Conservation (phyloP, 2,329 filamentous ascomycete genomes). For the Fusarium tuaranense region DNA sequence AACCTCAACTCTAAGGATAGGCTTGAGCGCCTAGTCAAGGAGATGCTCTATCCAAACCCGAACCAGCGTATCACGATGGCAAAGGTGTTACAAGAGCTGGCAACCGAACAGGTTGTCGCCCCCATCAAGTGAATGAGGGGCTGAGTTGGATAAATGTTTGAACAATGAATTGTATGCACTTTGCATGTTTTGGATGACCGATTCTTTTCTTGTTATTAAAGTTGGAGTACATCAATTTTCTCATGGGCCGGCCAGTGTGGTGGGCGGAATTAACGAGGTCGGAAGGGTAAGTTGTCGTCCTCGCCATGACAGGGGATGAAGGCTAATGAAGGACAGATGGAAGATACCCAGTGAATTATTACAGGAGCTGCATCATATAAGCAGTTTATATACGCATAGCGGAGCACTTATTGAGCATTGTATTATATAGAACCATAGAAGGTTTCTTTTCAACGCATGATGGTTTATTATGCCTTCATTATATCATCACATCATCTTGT, state of each 20-base stretch:
- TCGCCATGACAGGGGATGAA: not conserved
- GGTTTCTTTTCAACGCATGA: constrained; percentile 10
- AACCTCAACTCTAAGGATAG: constrained; percentile 60
- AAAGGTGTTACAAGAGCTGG: constrained; percentile 60
- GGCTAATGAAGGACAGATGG: constrained; percentile 37
- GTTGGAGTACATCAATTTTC: constrained; percentile 23
- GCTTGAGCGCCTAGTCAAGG: constrained; percentile 63
- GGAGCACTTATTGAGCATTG: constrained; percentile 14
- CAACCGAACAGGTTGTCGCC: constrained; percentile 41
- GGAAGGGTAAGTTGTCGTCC: constrained; percentile 31
- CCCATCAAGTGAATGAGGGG: constrained; percentile 19
- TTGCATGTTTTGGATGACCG: constrained; percentile 12
- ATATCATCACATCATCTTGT: constrained; percentile 9
- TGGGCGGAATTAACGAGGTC: constrained; percentile 22
- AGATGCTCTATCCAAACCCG: constrained; percentile 66
- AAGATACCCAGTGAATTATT: constrained; percentile 35
- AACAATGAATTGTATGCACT: constrained; percentile 12
- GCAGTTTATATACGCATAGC: not conserved
- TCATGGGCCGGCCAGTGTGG: constrained; percentile 12
- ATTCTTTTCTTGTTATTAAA: constrained; percentile 24
- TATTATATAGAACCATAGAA: constrained; percentile 31
- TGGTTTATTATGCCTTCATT: constrained; percentile 12
- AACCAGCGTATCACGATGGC: constrained; percentile 66
- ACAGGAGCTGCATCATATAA: constrained; percentile 12
- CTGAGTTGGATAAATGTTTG: constrained; percentile 15